Evolutionary conservation across 2,329 filamentous ascomycete species (phyloP), one percentile per base, ranked within the genome.

Genomic region (Septoria petroselini): DNA sequence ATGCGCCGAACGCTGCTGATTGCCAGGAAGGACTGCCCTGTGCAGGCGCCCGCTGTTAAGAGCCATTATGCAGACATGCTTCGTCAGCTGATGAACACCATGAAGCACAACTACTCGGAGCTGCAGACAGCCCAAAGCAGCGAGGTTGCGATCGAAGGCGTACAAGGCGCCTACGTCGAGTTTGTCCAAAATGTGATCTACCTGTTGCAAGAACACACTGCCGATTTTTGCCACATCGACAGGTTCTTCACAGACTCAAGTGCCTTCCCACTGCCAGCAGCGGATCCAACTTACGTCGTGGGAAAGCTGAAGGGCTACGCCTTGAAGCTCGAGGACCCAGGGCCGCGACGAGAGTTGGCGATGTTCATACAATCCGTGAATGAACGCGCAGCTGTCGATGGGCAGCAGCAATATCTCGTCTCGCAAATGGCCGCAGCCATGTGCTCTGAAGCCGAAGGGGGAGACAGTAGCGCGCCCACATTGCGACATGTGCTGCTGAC

Each of bases 201-300:
- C 15, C 77, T 78, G 53, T 65, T 84, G 39, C 81, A 84, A 58
- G 79, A 85, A 58, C 76, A 84, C 55, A 77, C 77, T 1, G 70
- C 73, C 25, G 77, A 82, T 14, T 80, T 83, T 25, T 76, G 73
- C 54, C 70, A 73, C 0, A 71, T 84, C 12, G 74, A 82, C 47
- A 64, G 69, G 1, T 84, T 82, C 69, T 84, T 83, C 64, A 81
- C 76, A 1, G 76, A 83, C 55, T 80, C 80, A 1, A 68, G 72
- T 1, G 72, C 74, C 0, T 85, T 85, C 61, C 82, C 82, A 2
- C 68, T 84, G 3, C 82, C 82, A 4, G 72, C 73, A 2, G 71
- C 68, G 1, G 82, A 85, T 59, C 82, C 82, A 1, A 77, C 73
- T 0, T 85, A 84, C 61, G 79, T 85, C 18, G 76, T 83, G 3